phyloP scores from a whole-genome alignment of 2,329 filamentous ascomycete species.

The Fusarium cyanostomum region DNA sequence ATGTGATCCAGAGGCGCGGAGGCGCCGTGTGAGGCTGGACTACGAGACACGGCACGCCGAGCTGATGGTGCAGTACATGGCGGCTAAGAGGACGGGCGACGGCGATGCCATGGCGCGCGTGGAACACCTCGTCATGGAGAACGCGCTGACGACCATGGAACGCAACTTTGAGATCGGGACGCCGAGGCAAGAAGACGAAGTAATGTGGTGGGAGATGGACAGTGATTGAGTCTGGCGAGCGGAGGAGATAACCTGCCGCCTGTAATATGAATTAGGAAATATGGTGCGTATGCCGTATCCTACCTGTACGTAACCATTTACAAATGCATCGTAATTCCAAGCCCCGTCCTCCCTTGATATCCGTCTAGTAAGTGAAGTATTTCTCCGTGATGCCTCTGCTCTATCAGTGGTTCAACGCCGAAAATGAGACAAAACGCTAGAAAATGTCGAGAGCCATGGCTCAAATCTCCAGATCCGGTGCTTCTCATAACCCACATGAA shows the following conservation, averaged over 20 bases:
- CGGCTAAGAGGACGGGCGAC: constrained; percentile 39
- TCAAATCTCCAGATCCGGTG: neutral
- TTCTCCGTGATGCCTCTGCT: constrained; percentile 21
- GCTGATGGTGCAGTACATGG: constrained; percentile 42
- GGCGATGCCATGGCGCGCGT: constrained; percentile 36
- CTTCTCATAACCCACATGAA: constrained; percentile 21
- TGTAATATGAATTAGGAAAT: constrained; percentile 3
- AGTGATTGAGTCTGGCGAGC: constrained; percentile 5
- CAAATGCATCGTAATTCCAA: constrained; percentile 11
- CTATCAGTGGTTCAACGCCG: constrained; percentile 36
- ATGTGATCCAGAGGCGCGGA: constrained; percentile 47
- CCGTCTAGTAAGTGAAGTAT: constrained; percentile 21
- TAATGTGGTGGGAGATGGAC: constrained; percentile 35
- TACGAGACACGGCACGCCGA: constrained; percentile 42
- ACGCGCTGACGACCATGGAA: constrained; percentile 27
- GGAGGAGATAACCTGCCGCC: constrained; percentile 1
- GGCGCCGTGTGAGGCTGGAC: constrained; percentile 38
- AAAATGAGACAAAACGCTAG: constrained; percentile 7
- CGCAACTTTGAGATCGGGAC: constrained; percentile 39
- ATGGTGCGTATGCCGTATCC: constrained; percentile 11
- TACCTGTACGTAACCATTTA: constrained; percentile 16
- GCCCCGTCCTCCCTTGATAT: neutral
- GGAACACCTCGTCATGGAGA: constrained; percentile 36
- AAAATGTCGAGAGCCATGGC: constrained; percentile 1
- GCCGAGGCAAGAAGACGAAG: constrained; percentile 31